phyloP scores from a whole-genome alignment of 495 filamentous ascomycete species.

The Podospora pseudocomata region DNA sequence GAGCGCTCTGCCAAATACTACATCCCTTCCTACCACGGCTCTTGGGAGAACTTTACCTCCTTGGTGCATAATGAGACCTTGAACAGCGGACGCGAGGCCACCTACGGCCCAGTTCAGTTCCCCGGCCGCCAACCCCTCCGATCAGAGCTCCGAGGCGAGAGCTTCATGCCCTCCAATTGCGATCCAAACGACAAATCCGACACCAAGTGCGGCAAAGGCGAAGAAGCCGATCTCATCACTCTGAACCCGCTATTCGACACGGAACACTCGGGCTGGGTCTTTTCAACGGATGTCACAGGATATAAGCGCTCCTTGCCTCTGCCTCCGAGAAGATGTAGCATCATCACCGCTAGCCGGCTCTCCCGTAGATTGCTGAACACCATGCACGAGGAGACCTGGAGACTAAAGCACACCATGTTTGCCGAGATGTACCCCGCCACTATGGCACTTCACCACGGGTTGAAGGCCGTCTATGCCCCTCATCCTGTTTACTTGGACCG shows the following conservation, averaged over 20 bases:
- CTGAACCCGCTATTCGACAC: constrained; percentile 94
- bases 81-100: constrained; percentile 57
- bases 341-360: constrained; percentile 78
- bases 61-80: constrained; percentile 44
- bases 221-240: constrained; percentile 91
- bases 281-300: constrained; percentile 79
- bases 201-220: constrained; percentile 76
- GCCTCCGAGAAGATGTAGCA: constrained; percentile 76
- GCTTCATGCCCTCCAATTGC: constrained; percentile 53
- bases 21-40: constrained; percentile 77
- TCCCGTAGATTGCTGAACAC: constrained; percentile 72
- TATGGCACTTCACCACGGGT: constrained; percentile 81
- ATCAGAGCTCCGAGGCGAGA: constrained; percentile 59
- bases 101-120: constrained; percentile 76
- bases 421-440: constrained; percentile 91
- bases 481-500: constrained; percentile 90
- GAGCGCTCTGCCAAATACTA: constrained; percentile 89
- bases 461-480: constrained; percentile 92
- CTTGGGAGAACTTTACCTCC: constrained; percentile 78
- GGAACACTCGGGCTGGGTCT: constrained; percentile 80
- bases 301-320: constrained; percentile 63
- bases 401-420: constrained; percentile 81
- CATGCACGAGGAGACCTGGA: constrained; percentile 85
- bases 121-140: constrained; percentile 54
- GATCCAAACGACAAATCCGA: constrained; percentile 14